phyloP scores from a whole-genome alignment of 1,284 basidiomycete species.

The Waitea zeae region DNA sequence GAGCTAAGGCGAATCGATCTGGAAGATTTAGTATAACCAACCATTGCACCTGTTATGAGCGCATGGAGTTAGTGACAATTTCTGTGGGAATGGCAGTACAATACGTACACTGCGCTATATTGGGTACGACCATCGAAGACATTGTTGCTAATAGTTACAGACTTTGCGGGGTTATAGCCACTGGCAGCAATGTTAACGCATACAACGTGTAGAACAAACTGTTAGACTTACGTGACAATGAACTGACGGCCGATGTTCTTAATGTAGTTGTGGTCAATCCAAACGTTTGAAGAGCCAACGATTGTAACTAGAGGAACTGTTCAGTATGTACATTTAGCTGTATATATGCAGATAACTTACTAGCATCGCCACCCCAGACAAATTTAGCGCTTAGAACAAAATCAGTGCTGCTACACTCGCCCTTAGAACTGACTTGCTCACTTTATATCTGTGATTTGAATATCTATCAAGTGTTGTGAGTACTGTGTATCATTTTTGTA shows the following conservation, averaged over 20 bases:
- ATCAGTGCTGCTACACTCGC: conserved; percentile 7
- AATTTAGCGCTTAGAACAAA: conserved; percentile 7
- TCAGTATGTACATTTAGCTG: not conserved
- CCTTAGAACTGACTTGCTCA: not conserved
- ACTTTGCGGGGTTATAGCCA: conserved; percentile 10
- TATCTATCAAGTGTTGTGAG: too few species aligned
- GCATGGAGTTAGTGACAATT: too few species aligned
- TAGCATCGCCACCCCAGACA: conserved; percentile 14
- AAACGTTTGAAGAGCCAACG: not conserved
- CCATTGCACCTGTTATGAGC: too few species aligned
- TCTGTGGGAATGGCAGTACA: too few species aligned
- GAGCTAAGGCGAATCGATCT: too few species aligned
- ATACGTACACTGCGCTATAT: conserved; percentile 11
- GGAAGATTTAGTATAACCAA: not conserved
- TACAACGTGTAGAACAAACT: too few species aligned
- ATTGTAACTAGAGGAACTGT: not conserved
- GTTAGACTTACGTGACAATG: too few species aligned
- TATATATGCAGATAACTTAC: conserved; percentile 5
- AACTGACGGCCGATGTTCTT: conserved; percentile 13
- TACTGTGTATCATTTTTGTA: too few species aligned
- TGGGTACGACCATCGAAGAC: conserved; percentile 11
- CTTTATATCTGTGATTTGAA: conserved; percentile 9
- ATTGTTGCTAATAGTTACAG: conserved; percentile 12
- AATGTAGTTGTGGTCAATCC: conserved; percentile 12
- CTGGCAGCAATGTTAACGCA: too few species aligned